Evolutionary conservation across 2,329 filamentous ascomycete species (phyloP), one percentile per base, ranked within the genome.

Genomic region (Calonectria leucothoes): DNA sequence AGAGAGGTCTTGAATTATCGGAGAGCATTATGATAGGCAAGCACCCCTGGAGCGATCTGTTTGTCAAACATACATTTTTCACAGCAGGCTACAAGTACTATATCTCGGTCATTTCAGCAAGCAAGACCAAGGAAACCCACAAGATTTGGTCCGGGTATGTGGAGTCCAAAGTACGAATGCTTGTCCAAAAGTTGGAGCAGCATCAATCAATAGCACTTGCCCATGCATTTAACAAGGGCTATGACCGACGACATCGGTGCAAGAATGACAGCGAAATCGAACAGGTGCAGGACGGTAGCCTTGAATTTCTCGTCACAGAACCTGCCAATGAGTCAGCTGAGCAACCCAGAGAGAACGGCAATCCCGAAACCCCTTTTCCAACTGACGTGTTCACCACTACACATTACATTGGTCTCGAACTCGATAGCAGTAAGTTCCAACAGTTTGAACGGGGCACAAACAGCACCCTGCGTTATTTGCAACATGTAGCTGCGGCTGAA

Each of bases 51-150:
- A 94, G 93, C 79, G 94, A 96, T 74, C 87, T 99, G 1, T 98
- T 99, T 82, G 88, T 90, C 57, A 95, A 95, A 80, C 96, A 98
- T 84, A 94, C 93, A 0, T 99, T 99, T 85, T 99, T 99, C 85
- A 98, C 96, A 0, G 85, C 92, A 48, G 95, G 94, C 76, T 98
- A 98, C 88, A 98, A 97, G 84, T 98, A 98, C 83, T 99, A 98
- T 83, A 91, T 99, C 68, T 95, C 94, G 66, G 93, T 99, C 70
- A 93, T 96, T 63, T 92, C 95, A 20, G 93, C 95, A 1, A 96
- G 95, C 83, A 94, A 91, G 73, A 94, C 92, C 37, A 95, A 96
- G 82, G 95, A 98, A 78, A 92, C 94, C 1, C 94, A 98, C 81
- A 93, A 95, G 69, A 90, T 93, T 2, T 98, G 96, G 95, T 95